Conservation (phyloP, 75 land plant genomes). For the Pseudotsuga menziesii region DNA sequence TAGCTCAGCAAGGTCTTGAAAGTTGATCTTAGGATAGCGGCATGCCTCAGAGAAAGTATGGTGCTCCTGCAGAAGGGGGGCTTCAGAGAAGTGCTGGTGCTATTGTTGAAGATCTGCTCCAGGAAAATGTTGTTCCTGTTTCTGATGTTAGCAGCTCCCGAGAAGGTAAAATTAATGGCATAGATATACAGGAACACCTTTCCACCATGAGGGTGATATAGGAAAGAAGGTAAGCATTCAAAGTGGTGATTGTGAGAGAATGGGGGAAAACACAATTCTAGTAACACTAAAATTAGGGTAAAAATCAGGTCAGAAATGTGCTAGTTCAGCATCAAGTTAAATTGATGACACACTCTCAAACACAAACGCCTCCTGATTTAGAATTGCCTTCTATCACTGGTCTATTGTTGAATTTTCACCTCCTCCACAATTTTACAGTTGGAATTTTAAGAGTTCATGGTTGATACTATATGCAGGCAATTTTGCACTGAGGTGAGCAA, state of each 20-base stretch:
- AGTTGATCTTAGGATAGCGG: neutral
- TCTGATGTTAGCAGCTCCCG: constrained; percentile 12
- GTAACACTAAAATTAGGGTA: no score
- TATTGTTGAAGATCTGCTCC: constrained; percentile 3
- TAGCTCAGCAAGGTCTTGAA: constrained; percentile 78
- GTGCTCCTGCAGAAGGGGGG: constrained; percentile 10
- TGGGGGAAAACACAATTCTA: neutral
- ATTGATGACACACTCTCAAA: no score
- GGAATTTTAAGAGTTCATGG: no score
- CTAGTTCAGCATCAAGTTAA: no score
- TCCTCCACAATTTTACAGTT: no score
- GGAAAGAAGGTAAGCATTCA: neutral
- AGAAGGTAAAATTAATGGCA: constrained; percentile 11
- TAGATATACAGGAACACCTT: neutral
- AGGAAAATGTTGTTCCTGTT: constrained; percentile 9
- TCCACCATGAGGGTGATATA: neutral
- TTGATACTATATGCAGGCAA: no score
- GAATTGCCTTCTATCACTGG: no score
- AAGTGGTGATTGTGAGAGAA: constrained; percentile 1
- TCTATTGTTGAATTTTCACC: no score
- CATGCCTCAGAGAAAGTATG: constrained; percentile 11
- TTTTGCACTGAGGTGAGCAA: no score
- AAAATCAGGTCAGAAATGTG: no score
- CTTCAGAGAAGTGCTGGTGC: constrained; percentile 14
- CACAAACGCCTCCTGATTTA: no score